These are phyloP conservation scores for Chenopodium berlandieri DNA, from an alignment of 148 eudicot genomes.

Conservation along the genomic window DNA sequence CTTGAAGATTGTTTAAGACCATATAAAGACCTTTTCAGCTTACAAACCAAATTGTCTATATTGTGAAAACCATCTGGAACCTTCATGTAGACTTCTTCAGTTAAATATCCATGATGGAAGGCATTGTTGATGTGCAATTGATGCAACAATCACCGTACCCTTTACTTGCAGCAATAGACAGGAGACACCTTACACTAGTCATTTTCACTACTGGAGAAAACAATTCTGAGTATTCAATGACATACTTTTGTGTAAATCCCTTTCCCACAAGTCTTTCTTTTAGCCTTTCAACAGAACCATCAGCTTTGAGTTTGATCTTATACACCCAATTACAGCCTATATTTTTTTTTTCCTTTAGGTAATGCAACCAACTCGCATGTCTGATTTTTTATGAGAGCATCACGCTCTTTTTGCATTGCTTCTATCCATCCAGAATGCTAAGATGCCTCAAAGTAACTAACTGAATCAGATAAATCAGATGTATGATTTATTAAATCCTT, in stretches of 20 bases:
- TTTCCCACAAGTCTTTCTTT: not conserved
- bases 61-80: not conserved
- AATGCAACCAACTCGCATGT: not conserved
- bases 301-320: not conserved
- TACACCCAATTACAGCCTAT: not conserved
- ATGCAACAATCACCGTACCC: not conserved
- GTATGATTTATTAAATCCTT: too few relatives aligned
- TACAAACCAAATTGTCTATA: too few relatives aligned
- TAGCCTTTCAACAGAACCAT: not conserved
- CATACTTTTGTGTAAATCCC: not conserved
- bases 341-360: not conserved
- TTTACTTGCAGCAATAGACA: not conserved
- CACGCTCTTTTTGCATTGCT: not conserved
- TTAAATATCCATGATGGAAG: not conserved
- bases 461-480: too few relatives aligned
- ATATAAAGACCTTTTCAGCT: too few relatives aligned
- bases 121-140: not conserved
- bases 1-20: too few relatives aligned
- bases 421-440: not conserved
- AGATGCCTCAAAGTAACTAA: not conserved
- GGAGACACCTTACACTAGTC: not conserved
- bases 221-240: not conserved
- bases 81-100: not conserved
- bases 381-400: not conserved
- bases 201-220: not conserved